Percentiles rank a stretch among this genome's conserved stretches.
Conservation (phyloP, 441 rosid genomes). For the Corymbia citriodora region DNA sequence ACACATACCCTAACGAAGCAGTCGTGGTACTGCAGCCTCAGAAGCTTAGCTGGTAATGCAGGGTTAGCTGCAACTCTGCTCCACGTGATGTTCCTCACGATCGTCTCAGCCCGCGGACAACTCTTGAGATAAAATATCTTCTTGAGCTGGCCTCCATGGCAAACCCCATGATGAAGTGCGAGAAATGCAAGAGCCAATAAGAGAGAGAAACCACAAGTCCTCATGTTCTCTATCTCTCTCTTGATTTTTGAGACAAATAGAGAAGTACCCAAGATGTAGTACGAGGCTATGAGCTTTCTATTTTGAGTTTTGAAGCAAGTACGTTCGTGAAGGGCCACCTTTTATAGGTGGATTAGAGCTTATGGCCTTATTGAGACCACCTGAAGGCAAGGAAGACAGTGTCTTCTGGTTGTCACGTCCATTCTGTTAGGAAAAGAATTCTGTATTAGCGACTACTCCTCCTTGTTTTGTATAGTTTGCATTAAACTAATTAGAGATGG, state of each 20-base stretch:
- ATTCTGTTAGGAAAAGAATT: background rate
- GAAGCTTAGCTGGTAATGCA: slow-evolving; percentile 16
- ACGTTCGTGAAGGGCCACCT: background rate
- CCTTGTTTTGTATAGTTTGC: background rate
- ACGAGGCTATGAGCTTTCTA: background rate
- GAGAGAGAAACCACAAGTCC: background rate
- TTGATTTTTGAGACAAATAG: background rate
- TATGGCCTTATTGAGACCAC: background rate
- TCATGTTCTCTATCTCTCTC: background rate
- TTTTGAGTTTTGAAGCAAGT: background rate
- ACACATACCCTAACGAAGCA: slow-evolving; percentile 24
- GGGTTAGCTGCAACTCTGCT: background rate
- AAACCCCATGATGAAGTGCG: background rate
- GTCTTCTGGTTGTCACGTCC: background rate
- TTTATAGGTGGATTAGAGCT: background rate
- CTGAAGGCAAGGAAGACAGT: background rate
- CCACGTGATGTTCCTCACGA: slow-evolving; percentile 6
- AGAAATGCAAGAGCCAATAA: background rate
- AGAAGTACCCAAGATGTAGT: background rate
- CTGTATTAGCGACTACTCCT: background rate
- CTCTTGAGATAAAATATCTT: background rate
- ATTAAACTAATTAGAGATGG: background rate
- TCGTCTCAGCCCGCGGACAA: slow-evolving; percentile 1
- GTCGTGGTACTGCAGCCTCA: slow-evolving; percentile 33
- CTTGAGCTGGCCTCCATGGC: slow-evolving; percentile 21